phyloP scores from a whole-genome alignment of 2,329 filamentous ascomycete species.

The Stagonosporopsis chrysanthemi region DNA sequence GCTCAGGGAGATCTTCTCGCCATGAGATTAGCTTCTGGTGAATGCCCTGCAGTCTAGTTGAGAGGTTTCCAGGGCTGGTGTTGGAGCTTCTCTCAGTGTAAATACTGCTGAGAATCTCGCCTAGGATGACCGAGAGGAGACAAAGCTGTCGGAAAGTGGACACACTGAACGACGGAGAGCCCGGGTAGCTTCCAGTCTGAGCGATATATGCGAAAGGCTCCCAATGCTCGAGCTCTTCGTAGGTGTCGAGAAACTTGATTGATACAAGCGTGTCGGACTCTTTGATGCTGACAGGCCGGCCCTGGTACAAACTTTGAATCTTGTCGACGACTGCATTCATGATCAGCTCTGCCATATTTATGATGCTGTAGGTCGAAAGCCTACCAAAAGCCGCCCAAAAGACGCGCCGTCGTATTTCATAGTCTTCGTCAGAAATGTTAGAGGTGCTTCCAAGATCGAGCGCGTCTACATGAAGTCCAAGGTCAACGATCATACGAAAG shows the following conservation, averaged over 20 bases:
- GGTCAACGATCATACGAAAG: conserved; percentile 63
- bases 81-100: conserved; percentile 50
- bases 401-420: conserved; percentile 55
- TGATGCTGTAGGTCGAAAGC: background rate
- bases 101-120: conserved; percentile 53
- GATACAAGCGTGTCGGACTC: conserved; percentile 57
- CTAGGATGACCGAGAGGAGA: conserved; percentile 55
- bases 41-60: conserved; percentile 47
- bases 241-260: conserved; percentile 58
- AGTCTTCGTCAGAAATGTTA: conserved; percentile 55
- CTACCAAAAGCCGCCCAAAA: conserved; percentile 56
- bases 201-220: conserved; percentile 52
- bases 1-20: conserved; percentile 52
- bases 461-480: conserved; percentile 60
- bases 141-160: conserved; percentile 55
- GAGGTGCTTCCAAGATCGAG: conserved; percentile 38
- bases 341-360: conserved; percentile 22
- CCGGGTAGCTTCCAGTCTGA: conserved; percentile 36
- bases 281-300: conserved; percentile 58
- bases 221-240: conserved; percentile 63
- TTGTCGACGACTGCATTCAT: conserved; percentile 54
- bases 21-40: conserved; percentile 55
- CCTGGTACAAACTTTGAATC: conserved; percentile 63
- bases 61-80: conserved; percentile 46
- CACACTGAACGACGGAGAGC: conserved; percentile 51